These are phyloP conservation scores for Dacryopinax spathularia DNA, from an alignment of 768 basidiomycete species.

Conservation along the genomic window DNA sequence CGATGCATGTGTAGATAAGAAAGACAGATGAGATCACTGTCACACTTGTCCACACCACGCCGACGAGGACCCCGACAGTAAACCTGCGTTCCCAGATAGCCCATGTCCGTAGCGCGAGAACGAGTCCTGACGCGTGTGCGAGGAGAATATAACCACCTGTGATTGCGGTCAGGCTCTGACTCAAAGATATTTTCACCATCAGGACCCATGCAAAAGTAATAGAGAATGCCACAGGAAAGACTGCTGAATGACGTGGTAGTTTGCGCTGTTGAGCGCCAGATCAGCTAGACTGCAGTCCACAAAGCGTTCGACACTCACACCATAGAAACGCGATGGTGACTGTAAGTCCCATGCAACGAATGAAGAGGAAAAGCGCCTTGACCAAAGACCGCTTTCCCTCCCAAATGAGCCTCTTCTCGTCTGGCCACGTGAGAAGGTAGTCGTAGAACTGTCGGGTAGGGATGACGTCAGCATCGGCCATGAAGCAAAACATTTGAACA, in stretches of 20 bases:
- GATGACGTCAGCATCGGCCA: no score
- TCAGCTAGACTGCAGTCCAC: no score
- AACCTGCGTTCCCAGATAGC: neutral
- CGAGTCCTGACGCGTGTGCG: neutral
- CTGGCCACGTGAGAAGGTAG: neutral
- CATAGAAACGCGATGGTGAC: neutral
- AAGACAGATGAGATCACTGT: neutral
- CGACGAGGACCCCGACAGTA: neutral
- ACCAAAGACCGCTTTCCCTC: neutral
- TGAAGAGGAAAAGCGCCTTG: neutral
- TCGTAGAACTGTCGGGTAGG: no score
- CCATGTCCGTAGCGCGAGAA: neutral
- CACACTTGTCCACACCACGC: neutral
- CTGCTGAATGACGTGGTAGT: no score
- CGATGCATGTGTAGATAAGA: neutral
- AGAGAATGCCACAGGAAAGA: no score
- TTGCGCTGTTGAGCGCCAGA: no score
- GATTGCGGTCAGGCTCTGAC: no score
- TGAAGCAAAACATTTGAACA: no score
- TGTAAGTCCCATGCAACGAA: neutral
- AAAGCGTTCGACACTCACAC: no score
- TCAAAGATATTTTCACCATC: no score
- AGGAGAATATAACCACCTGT: neutral
- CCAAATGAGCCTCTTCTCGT: neutral
- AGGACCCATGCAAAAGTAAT: no score